Evolutionary conservation across 768 basidiomycete genomes (phyloP).

Genomic region (Leucocoprinus leucothites): DNA sequence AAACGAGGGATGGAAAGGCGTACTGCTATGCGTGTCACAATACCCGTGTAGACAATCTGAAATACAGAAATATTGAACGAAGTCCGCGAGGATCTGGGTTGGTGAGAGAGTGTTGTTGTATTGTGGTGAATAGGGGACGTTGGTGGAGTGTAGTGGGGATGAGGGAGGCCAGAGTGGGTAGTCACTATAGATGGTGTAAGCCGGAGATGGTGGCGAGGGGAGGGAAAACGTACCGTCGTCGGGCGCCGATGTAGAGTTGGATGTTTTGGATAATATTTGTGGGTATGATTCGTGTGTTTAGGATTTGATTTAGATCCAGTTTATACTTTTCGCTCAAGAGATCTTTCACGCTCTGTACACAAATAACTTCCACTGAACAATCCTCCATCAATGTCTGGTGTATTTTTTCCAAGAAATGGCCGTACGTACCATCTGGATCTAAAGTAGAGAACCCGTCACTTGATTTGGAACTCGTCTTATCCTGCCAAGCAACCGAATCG

Average conservation of each 20-base stretch:
- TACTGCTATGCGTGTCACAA: constrained; percentile 46
- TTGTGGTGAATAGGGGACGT: constrained; percentile 9
- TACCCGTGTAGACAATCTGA: constrained; percentile 50
- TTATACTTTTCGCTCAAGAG: constrained; percentile 32
- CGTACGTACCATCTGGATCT: constrained; percentile 35
- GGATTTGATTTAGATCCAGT: constrained; percentile 43
- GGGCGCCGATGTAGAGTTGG: constrained; percentile 3
- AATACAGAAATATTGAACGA: constrained; percentile 47
- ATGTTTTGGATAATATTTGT: not conserved
- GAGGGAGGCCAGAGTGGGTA: constrained; percentile 27
- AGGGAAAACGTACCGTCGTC: not conserved
- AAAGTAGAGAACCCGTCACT: not conserved
- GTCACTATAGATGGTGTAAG: constrained; percentile 22
- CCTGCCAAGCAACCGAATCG: constrained; percentile 49
- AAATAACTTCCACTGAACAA: constrained; percentile 44
- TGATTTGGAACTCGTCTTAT: not conserved
- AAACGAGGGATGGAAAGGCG: constrained; percentile 11
- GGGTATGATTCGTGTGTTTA: constrained; percentile 46
- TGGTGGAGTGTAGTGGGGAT: constrained; percentile 8
- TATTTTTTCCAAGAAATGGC: not conserved
- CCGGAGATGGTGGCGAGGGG: not conserved
- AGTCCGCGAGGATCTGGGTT: constrained; percentile 24
- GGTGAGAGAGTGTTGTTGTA: constrained; percentile 14
- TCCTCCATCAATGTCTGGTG: not conserved
- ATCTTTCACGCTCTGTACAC: constrained; percentile 43